Evolutionary conservation across 345 rosid species (phyloP).

Genomic region (Brassica incana): DNA sequence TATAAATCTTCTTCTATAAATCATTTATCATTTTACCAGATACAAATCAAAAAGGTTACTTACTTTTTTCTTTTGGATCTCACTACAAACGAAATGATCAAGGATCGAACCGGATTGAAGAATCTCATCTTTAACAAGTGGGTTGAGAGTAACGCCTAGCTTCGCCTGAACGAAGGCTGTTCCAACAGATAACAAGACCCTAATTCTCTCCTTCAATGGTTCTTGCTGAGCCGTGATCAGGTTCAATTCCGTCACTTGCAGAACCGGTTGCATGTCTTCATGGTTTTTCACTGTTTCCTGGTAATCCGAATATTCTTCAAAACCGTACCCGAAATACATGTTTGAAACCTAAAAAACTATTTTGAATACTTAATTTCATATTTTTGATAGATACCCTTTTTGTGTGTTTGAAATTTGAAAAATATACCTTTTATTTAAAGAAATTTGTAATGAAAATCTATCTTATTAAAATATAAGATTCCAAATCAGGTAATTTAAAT

Average conservation of each 20-base stretch:
- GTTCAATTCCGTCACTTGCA: constrained; percentile 72
- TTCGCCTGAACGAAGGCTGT: constrained; percentile 56
- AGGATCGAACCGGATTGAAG: constrained; percentile 65
- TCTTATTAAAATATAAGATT: too few species aligned
- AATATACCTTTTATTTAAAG: too few species aligned
- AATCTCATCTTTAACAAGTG: constrained; percentile 51
- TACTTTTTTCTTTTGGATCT: constrained; percentile 62
- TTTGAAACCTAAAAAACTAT: too few species aligned
- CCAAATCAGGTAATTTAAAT: too few species aligned
- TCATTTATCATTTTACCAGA: neutral
- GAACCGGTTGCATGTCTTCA: constrained; percentile 50
- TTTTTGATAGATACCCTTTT: too few species aligned
- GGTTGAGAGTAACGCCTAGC: constrained; percentile 62
- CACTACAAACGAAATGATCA: constrained; percentile 51
- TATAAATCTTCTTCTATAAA: neutral
- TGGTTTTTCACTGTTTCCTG: constrained; percentile 42
- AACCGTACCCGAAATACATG: too few species aligned
- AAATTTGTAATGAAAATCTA: too few species aligned
- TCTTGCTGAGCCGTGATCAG: constrained; percentile 41
- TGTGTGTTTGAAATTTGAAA: too few species aligned
- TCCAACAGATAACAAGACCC: constrained; percentile 74
- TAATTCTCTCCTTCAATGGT: constrained; percentile 51
- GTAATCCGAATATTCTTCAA: too few species aligned
- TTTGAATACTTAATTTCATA: too few species aligned
- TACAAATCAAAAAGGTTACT: neutral